Conservation (phyloP, 2,329 filamentous ascomycete genomes). For the Calonectria fujianensis region DNA sequence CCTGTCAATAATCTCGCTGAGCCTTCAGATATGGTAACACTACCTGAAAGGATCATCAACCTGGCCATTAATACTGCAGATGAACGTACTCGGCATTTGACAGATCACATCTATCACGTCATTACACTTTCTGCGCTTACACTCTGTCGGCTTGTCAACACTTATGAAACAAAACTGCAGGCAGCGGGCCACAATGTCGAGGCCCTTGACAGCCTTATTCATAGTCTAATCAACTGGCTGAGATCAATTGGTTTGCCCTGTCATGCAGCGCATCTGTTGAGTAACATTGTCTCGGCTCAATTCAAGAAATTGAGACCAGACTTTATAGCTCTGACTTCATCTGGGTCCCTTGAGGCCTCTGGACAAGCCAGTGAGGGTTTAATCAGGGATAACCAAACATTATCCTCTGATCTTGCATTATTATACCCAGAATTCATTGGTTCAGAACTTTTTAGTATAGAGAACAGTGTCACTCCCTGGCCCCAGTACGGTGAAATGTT, state of each 20-base stretch:
- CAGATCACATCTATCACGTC: slow-evolving; percentile 57
- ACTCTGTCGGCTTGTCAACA: slow-evolving; percentile 49
- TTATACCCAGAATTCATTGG: slow-evolving; percentile 14
- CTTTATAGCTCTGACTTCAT: slow-evolving; percentile 14
- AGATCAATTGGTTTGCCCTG: slow-evolving; percentile 51
- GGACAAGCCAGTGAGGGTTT: too few relatives aligned
- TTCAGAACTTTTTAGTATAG: background rate
- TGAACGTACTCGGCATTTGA: slow-evolving; percentile 55
- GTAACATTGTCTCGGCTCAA: slow-evolving; percentile 50
- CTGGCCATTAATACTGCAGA: slow-evolving; percentile 56
- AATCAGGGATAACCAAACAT: background rate
- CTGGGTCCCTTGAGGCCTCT: background rate
- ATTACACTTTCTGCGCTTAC: slow-evolving; percentile 55
- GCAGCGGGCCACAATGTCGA: slow-evolving; percentile 39
- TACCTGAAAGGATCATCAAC: slow-evolving; percentile 52
- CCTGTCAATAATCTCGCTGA: slow-evolving; percentile 38
- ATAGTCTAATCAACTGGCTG: slow-evolving; percentile 51
- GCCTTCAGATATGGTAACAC: slow-evolving; percentile 51
- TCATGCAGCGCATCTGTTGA: slow-evolving; percentile 52
- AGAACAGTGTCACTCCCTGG: background rate
- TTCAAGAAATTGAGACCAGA: slow-evolving; percentile 49
- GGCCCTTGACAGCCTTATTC: slow-evolving; percentile 44
- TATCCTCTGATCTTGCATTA: background rate
- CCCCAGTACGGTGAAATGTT: background rate
- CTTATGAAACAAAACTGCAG: slow-evolving; percentile 48